These are phyloP conservation scores for Didymellaceae sp. DNA, from an alignment of 2,329 filamentous ascomycete species.

Conservation along the genomic window DNA sequence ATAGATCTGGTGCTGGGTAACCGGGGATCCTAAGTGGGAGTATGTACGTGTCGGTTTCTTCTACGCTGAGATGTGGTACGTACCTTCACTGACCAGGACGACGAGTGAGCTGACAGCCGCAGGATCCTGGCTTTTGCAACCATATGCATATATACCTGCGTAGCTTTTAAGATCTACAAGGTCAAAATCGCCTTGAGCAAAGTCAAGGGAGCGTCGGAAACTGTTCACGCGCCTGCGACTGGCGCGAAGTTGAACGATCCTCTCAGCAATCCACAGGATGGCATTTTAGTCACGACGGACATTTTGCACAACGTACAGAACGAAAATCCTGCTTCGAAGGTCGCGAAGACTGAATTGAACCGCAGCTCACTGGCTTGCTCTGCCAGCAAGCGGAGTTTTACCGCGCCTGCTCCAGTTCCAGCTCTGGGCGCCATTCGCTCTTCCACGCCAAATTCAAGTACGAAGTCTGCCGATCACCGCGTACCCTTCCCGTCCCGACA, in stretches of 20 bases:
- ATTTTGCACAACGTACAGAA: slow-evolving; percentile 58
- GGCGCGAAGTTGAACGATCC: slow-evolving; percentile 3
- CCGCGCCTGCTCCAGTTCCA: too few relatives aligned
- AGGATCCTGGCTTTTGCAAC: slow-evolving; percentile 65
- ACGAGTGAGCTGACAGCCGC: slow-evolving; percentile 13
- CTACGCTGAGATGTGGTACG: slow-evolving; percentile 73
- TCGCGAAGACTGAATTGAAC: slow-evolving; percentile 16
- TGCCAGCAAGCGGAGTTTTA: slow-evolving; percentile 36
- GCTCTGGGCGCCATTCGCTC: too few relatives aligned
- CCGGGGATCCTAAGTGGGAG: slow-evolving; percentile 69
- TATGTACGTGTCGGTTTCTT: slow-evolving; percentile 76
- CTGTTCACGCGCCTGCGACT: background rate
- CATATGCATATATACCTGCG: slow-evolving; percentile 69
- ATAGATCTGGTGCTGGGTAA: slow-evolving; percentile 82
- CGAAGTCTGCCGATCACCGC: too few relatives aligned
- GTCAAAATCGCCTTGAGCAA: slow-evolving; percentile 62
- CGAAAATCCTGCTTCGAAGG: too few relatives aligned
- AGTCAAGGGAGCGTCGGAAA: slow-evolving; percentile 39
- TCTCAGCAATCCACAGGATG: slow-evolving; percentile 51
- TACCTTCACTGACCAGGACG: background rate
- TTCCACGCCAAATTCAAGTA: background rate
- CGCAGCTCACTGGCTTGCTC: slow-evolving; percentile 38
- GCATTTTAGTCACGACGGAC: slow-evolving; percentile 61
- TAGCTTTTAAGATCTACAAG: slow-evolving; percentile 71
- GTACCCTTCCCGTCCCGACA: too few relatives aligned